Percentiles rank a stretch among this genome's conserved stretches.
Evolutionary conservation across 139 green algal species (phyloP).

Genomic region (Coccomyxa sp.): DNA sequence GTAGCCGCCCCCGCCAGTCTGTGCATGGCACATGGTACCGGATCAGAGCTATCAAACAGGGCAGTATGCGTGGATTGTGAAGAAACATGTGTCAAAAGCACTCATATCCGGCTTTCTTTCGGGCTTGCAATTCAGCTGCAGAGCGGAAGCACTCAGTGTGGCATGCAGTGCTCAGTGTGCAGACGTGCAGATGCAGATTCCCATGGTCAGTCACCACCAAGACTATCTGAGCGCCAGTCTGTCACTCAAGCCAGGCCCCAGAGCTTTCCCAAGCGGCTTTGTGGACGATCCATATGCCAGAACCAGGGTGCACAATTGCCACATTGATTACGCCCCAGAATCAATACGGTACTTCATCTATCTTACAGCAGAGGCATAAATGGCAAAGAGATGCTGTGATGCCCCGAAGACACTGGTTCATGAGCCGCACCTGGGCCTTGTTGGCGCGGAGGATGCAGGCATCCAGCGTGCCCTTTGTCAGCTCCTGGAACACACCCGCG

Average conservation of each 20-base stretch:
- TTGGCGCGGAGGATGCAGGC: not conserved
- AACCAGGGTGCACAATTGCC: not conserved
- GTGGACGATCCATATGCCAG: not conserved
- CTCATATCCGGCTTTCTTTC: not conserved
- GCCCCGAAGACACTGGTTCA: not conserved
- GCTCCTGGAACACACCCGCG: not conserved
- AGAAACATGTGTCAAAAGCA: not conserved
- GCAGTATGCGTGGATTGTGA: not conserved
- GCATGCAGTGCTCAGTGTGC: no score
- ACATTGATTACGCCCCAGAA: not conserved
- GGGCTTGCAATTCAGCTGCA: not conserved
- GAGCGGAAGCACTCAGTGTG: not conserved
- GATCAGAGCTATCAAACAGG: not conserved
- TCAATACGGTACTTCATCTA: not conserved
- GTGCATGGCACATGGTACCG: not conserved
- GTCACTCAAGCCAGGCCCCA: no score
- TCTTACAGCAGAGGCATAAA: not conserved
- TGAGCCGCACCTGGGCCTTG: not conserved
- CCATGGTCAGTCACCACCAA: no score
- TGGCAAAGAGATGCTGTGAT: not conserved
- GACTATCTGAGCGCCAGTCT: no score
- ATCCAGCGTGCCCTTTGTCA: not conserved
- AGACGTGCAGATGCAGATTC: no score
- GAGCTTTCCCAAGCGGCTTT: no score
- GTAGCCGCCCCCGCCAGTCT: not conserved